phyloP scores from a whole-genome alignment of 106 monocot genomes.

The Apostasia shenzhenica region DNA sequence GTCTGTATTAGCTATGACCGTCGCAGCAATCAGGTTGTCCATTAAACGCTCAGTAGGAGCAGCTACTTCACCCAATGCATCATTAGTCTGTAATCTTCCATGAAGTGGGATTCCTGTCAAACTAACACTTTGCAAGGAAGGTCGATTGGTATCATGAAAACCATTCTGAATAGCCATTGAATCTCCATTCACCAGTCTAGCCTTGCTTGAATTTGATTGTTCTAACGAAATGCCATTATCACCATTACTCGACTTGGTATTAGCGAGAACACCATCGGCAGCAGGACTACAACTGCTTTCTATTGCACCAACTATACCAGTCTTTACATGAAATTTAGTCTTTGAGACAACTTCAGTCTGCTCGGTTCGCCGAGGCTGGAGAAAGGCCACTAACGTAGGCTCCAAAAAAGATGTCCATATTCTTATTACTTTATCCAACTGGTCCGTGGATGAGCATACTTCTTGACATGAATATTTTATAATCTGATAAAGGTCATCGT shows the following conservation, averaged over 20 bases:
- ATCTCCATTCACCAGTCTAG: slow-evolving; percentile 50
- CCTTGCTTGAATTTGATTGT: slow-evolving; percentile 33
- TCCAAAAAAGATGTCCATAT: slow-evolving; percentile 93
- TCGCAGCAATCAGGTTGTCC: slow-evolving; percentile 21
- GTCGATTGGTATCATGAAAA: slow-evolving; percentile 41
- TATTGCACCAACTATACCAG: slow-evolving; percentile 11
- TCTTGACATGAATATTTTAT: slow-evolving; percentile 79
- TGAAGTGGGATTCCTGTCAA: slow-evolving; percentile 22
- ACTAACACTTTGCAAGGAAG: slow-evolving; percentile 26
- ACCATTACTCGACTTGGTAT: slow-evolving; percentile 38
- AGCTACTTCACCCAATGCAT: slow-evolving; percentile 17
- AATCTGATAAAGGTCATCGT: slow-evolving; percentile 66
- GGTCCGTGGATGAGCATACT: slow-evolving; percentile 62
- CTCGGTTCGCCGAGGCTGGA: slow-evolving; percentile 48
- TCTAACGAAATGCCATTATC: slow-evolving; percentile 35
- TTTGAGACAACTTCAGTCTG: slow-evolving; percentile 59
- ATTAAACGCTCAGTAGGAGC: slow-evolving; percentile 23
- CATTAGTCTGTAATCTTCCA: slow-evolving; percentile 33
- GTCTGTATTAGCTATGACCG: slow-evolving; percentile 25
- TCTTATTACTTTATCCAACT: slow-evolving; percentile 58
- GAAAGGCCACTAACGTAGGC: slow-evolving; percentile 50
- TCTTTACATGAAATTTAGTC: slow-evolving; percentile 39
- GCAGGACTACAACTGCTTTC: slow-evolving; percentile 36
- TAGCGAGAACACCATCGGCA: slow-evolving; percentile 22
- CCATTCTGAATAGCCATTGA: slow-evolving; percentile 40